Evolutionary conservation across 805 yeast genomes (phyloP).

Genomic region (Candida ovalis): DNA sequence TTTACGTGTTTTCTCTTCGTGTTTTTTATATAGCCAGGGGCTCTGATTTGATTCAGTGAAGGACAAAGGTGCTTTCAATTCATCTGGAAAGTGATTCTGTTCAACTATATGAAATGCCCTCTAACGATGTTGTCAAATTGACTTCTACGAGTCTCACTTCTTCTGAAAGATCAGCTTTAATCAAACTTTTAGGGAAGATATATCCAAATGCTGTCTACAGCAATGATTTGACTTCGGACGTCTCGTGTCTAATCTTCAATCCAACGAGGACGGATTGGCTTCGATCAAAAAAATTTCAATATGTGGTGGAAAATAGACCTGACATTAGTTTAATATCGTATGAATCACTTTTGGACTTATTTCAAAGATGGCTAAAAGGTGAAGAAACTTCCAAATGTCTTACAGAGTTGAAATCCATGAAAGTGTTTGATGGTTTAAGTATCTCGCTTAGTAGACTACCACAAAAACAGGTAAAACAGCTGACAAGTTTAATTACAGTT

Average conservation of each 20-base stretch:
- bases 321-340: conserved; percentile 56
- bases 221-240: conserved; percentile 28
- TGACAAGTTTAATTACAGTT: conserved; percentile 31
- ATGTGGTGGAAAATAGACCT: conserved; percentile 44
- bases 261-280: conserved; percentile 24
- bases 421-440: conserved; percentile 40
- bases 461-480: conserved; percentile 17
- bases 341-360: conserved; percentile 40
- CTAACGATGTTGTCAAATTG: conserved; percentile 5
- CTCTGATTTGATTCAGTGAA: too few relatives aligned
- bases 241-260: conserved; percentile 22
- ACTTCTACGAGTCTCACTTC: conserved; percentile 28
- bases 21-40: too few relatives aligned
- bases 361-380: conserved; percentile 56
- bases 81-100: too few relatives aligned
- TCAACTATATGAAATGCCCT: background rate
- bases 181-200: conserved; percentile 12
- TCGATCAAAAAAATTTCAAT: conserved; percentile 50
- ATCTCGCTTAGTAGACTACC: conserved; percentile 36
- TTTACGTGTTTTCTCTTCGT: too few relatives aligned
- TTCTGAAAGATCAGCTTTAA: conserved; percentile 13
- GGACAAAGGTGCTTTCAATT: too few relatives aligned
- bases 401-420: conserved; percentile 21
- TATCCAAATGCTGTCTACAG: conserved; percentile 17
- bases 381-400: conserved; percentile 20